Evolutionary conservation across 129 eudicot species (phyloP), one percentile per base, ranked within the genome.

Genomic region (Centrapalus pauciflorus): DNA sequence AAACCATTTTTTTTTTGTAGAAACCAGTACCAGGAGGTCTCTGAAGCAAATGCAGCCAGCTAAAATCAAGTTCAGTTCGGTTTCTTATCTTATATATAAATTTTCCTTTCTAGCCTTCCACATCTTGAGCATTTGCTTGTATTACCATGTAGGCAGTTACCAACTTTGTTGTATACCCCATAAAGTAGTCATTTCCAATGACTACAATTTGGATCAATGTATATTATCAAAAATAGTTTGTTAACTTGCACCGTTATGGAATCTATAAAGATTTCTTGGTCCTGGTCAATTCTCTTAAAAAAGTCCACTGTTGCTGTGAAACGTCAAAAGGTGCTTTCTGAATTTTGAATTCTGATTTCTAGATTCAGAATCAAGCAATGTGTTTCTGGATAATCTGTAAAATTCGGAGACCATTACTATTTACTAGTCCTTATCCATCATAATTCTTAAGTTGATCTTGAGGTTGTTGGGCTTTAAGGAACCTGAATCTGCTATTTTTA

Each of bases 151-250:
- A 69, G 74, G 64, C 74, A 37, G 49, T 60, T 32, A 25, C 28
- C 76, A 14, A 33, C 38, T 46, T n/a, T 59, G 24, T 71, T 71
- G 63, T 72, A 72, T 71, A 49, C 38, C 50, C 54, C 76, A 71
- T 62, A 54, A 49, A 62, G 43, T 62, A 16, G 76, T 50, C 70
- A 62, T 50, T 33, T n/a, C 2, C 7, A 51, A 51, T 62, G 70
- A 24, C 63, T 46, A 21, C 58, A 29, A 27, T 41, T 66, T 65
- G 72, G 51, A 66, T 55, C 51, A 20, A 41, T 74, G 78, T 74
- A 74, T n/a, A 74, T 74, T 55, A 64, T 41, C 10, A 20, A 13
- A 48, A 11, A 24, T 51, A 64, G 72, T 41, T 73, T 55, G 50
- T 55, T 24, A 16, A 46, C 68, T 45, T 70, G 66, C n/a, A 7